Conservation (phyloP, 805 yeast genomes). For the Zygosaccharomyces bisporus region DNA sequence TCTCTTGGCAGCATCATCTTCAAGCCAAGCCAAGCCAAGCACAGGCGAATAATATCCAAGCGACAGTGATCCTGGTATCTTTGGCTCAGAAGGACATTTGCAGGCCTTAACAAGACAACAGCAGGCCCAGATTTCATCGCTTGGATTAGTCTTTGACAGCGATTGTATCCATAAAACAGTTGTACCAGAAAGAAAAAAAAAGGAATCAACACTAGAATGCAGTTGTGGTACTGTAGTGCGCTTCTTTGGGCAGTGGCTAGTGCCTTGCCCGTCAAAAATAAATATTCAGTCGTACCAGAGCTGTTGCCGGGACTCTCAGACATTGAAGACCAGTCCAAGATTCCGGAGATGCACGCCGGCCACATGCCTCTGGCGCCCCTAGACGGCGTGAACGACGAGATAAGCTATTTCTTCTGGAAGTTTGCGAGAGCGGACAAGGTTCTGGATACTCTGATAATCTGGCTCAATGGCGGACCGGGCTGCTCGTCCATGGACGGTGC, state of each 20-base stretch:
- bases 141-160: neutral
- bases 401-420: slow-evolving; percentile 73
- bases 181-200: too few relatives aligned
- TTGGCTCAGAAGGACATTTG: too few relatives aligned
- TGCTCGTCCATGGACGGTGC: slow-evolving; percentile 99
- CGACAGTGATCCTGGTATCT: neutral
- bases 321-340: slow-evolving; percentile 17
- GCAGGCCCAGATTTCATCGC: neutral
- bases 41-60: neutral
- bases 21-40: neutral
- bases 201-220: neutral
- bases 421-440: slow-evolving; percentile 36
- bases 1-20: neutral
- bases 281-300: slow-evolving; percentile 28
- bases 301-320: slow-evolving; percentile 30
- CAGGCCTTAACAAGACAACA: too few relatives aligned
- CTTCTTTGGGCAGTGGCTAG: slow-evolving; percentile 2
- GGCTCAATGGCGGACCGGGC: slow-evolving; percentile 99
- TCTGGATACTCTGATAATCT: slow-evolving; percentile 50
- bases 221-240: slow-evolving; percentile 3
- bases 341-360: slow-evolving; percentile 56
- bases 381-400: slow-evolving; percentile 35
- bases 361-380: slow-evolving; percentile 46
- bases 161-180: neutral
- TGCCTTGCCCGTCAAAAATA: slow-evolving; percentile 13